These are phyloP conservation scores for Hirsutella minnesotensis DNA, from an alignment of 2,329 filamentous ascomycete genomes.

Conservation along the genomic window DNA sequence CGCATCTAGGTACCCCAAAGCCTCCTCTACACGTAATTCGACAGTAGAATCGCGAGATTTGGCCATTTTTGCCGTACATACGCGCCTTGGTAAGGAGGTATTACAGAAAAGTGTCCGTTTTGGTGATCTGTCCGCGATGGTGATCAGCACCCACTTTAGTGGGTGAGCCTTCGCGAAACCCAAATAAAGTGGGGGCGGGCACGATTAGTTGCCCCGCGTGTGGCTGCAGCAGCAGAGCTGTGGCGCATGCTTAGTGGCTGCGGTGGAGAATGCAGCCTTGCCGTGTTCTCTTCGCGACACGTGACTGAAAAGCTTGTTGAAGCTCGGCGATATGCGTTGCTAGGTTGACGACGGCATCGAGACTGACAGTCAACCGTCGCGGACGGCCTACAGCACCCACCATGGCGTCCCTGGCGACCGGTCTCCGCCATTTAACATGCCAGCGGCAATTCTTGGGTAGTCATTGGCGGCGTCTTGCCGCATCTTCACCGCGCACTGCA, in stretches of 20 bases:
- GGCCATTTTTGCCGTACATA: too few relatives aligned
- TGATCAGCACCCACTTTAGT: too few relatives aligned
- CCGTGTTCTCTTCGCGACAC: constrained; percentile 10
- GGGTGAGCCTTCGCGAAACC: too few relatives aligned
- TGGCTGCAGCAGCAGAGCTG: constrained; percentile 10
- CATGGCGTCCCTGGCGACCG: constrained; percentile 23
- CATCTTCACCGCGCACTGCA: constrained; percentile 12
- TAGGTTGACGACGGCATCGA: not conserved
- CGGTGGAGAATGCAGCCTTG: not conserved
- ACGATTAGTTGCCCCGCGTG: constrained; percentile 21
- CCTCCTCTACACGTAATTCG: too few relatives aligned
- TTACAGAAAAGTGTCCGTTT: too few relatives aligned
- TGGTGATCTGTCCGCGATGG: too few relatives aligned
- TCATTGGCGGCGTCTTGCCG: constrained; percentile 17
- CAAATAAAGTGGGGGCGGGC: too few relatives aligned
- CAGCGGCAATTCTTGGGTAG: constrained; percentile 15
- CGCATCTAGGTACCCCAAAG: too few relatives aligned
- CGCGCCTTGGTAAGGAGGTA: too few relatives aligned
- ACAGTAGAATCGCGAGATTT: too few relatives aligned
- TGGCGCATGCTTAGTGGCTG: not conserved
- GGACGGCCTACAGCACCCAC: constrained; percentile 11
- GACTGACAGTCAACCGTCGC: constrained; percentile 7
- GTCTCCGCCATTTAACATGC: constrained; percentile 24
- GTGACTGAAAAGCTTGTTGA: constrained; percentile 6
- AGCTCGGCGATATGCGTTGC: not conserved